Conservation (phyloP, 805 yeast species). For the Metschnikowia matae region DNA sequence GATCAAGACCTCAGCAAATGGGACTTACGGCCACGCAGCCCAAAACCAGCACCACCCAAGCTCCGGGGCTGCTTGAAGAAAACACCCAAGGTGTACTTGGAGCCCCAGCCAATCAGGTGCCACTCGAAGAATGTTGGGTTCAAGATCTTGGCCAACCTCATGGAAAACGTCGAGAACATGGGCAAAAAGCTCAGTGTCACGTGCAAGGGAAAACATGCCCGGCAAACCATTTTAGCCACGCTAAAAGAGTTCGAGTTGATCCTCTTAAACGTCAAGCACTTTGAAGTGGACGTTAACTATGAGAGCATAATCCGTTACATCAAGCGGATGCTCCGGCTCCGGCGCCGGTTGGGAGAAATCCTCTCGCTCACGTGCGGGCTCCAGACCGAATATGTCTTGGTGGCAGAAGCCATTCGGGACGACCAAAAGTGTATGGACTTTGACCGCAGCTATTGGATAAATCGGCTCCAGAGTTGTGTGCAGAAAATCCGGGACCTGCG, state of each 20-base stretch:
- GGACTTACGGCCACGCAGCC: neutral
- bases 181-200: slow-evolving; percentile 1
- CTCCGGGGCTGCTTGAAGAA: neutral
- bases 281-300: slow-evolving; percentile 2
- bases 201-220: neutral
- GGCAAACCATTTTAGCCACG: neutral
- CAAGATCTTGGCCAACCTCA: slow-evolving; percentile 4
- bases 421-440: neutral
- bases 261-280: slow-evolving; percentile 1
- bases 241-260: slow-evolving; percentile 4
- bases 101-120: neutral
- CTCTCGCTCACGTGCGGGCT: slow-evolving; percentile 5
- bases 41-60: neutral
- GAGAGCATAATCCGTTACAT: slow-evolving; percentile 1
- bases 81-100: neutral
- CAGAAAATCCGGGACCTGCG: slow-evolving; percentile 1
- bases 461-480: neutral
- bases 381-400: slow-evolving; percentile 3
- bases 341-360: slow-evolving; percentile 4
- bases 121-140: slow-evolving; percentile 1
- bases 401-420: neutral
- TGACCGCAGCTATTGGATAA: neutral
- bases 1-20: slow-evolving; percentile 1
- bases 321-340: slow-evolving; percentile 2
- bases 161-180: slow-evolving; percentile 2